Evolutionary conservation across 2,329 filamentous ascomycete species (phyloP).

Genomic region (Talaromyces verruculosus): DNA sequence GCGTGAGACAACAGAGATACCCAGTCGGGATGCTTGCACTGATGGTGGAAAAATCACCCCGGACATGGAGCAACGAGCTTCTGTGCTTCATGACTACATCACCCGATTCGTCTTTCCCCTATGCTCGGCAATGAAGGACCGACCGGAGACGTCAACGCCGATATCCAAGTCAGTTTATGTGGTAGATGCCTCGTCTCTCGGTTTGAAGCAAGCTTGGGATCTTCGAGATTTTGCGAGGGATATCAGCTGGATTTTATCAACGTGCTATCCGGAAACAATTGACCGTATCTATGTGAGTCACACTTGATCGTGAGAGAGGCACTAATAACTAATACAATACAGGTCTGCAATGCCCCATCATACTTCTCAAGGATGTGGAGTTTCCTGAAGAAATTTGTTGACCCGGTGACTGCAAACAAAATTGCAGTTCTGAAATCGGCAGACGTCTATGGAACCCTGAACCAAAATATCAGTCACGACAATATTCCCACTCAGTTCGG

Average conservation of each 20-base stretch:
- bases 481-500: conserved; percentile 28
- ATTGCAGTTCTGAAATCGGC: conserved; percentile 24
- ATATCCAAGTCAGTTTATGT: conserved; percentile 26
- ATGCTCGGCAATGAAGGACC: conserved; percentile 25
- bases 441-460: conserved; percentile 21
- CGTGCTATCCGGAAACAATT: conserved; percentile 32
- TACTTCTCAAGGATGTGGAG: conserved; percentile 30
- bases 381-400: conserved; percentile 28
- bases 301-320: not conserved
- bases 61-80: conserved; percentile 27
- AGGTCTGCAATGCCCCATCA: conserved; percentile 31
- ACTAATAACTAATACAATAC: not conserved
- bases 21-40: conserved; percentile 1
- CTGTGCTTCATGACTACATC: conserved; percentile 25
- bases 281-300: conserved; percentile 26
- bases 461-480: not conserved
- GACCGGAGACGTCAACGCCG: conserved; percentile 10
- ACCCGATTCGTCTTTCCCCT: conserved; percentile 29
- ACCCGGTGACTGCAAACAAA: conserved; percentile 30
- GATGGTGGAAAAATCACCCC: conserved; percentile 2
- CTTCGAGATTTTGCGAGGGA: conserved; percentile 26
- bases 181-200: conserved; percentile 26
- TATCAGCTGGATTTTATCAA: conserved; percentile 29
- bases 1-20: conserved; percentile 22
- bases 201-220: conserved; percentile 28